Evolutionary conservation across 495 filamentous ascomycete genomes (phyloP).

Genomic region (Penicillium coprophilum): DNA sequence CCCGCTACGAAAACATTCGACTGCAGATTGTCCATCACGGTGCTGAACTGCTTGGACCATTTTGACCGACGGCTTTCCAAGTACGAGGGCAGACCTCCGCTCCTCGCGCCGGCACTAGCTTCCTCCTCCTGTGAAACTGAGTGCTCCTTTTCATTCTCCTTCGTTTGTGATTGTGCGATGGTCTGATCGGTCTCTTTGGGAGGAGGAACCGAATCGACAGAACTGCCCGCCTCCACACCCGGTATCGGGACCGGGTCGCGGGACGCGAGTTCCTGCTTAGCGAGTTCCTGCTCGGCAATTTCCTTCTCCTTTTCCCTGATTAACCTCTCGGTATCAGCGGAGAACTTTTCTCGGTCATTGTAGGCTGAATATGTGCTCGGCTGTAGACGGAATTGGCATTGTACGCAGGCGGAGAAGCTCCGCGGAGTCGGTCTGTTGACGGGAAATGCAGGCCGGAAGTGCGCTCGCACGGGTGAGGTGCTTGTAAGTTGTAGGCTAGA

Average conservation of each 20-base stretch:
- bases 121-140: slow-evolving; percentile 9
- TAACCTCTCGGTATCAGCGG: slow-evolving; percentile 20
- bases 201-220: slow-evolving; percentile 13
- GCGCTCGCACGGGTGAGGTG: slow-evolving; percentile 19
- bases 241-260: slow-evolving; percentile 21
- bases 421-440: slow-evolving; percentile 22
- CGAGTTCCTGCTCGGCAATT: slow-evolving; percentile 16
- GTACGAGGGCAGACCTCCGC: slow-evolving; percentile 68
- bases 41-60: slow-evolving; percentile 68
- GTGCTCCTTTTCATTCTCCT: slow-evolving; percentile 13
- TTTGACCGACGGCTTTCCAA: slow-evolving; percentile 69
- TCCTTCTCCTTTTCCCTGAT: slow-evolving; percentile 12
- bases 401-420: slow-evolving; percentile 40
- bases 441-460: slow-evolving; percentile 28
- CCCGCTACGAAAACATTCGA: slow-evolving; percentile 79
- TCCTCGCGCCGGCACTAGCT: slow-evolving; percentile 4
- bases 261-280: slow-evolving; percentile 15
- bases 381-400: slow-evolving; percentile 41
- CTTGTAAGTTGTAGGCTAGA: slow-evolving; percentile 29
- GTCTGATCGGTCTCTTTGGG: slow-evolving; percentile 12
- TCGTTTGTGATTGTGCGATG: slow-evolving; percentile 8
- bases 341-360: slow-evolving; percentile 26
- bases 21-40: slow-evolving; percentile 86
- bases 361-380: slow-evolving; percentile 19
- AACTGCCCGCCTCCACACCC: slow-evolving; percentile 27